Evolutionary conservation across 805 yeast genomes (phyloP), one percentile per base, ranked within the genome.

Genomic region (Ogataea salicorniae): DNA sequence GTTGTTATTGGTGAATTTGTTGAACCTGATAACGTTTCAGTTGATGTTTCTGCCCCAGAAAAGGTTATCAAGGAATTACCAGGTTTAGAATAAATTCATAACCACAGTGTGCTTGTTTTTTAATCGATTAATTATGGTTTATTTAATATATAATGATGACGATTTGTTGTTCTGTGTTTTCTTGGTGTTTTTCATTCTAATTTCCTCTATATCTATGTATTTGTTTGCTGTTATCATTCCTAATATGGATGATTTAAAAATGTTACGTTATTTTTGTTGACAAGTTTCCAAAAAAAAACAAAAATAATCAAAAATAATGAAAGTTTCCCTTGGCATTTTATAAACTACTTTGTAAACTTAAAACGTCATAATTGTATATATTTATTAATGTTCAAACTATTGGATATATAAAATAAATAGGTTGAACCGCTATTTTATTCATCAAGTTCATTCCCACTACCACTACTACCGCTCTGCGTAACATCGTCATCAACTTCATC

Each of bases 1-100:
- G 75, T 73, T 58, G 90, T 90, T 47, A 68, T 70, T 42, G 70
- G 81, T 51, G 71, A 80, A 34, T 84, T 84, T 60, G 79, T 81
- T 43, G 96, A 90, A 71, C 92, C 95, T 23, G 96, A 89, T 63
- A 81, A 80, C 68, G 79, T 83, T 39, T 79, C 90, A 13, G 77
- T 89, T 54, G 76, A 79, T 49, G 81, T 75, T 42, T 70, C 77
- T 29, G 73, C 66, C 6, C 79, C 81, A 6, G 63, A 64, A 29
- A 71, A 72, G 45, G 80, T 78, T 29, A 63, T 75, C 51, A 57
- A 62, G 36, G 56, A 53, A 36, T 42, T 58, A 15, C 57, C 55
- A 8, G 64, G 60, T n/a, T 47, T 58, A 15, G 62, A 60, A 33
- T 56, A 47, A 38, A 20, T 31, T 36, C 17, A 29, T 17, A 16